phyloP scores from a whole-genome alignment of 2,329 filamentous ascomycete genomes.

The Alternaria metachromatica region DNA sequence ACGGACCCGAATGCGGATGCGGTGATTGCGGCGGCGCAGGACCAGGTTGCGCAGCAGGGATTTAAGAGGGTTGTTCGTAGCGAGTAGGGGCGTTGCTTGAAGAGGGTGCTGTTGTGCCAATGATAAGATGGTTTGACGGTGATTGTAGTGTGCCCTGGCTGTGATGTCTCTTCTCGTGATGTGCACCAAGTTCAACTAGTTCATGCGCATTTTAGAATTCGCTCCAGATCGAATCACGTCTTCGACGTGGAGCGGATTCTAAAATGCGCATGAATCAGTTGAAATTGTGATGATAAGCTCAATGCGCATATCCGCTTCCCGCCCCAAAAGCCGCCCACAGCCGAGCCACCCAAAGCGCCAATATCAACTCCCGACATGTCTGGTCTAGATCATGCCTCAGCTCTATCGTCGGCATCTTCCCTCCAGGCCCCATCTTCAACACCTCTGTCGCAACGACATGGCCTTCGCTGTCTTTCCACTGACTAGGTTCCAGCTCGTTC shows the following conservation, averaged over 20 bases:
- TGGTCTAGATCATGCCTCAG: constrained; percentile 27
- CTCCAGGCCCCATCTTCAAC: constrained; percentile 18
- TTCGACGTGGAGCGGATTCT: neutral
- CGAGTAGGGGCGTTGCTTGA: constrained; percentile 2
- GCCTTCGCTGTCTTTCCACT: constrained; percentile 33
- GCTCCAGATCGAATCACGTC: neutral
- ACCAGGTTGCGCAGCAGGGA: constrained; percentile 37
- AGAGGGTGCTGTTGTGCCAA: neutral
- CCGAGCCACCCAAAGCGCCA: constrained; percentile 31
- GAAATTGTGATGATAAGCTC: neutral
- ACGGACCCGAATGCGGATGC: constrained; percentile 34
- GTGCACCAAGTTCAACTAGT: neutral
- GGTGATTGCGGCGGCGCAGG: constrained; percentile 39
- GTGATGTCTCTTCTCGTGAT: neutral
- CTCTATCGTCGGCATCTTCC: constrained; percentile 31
- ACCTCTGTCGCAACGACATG: constrained; percentile 30
- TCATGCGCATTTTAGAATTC: neutral
- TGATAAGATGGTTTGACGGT: neutral
- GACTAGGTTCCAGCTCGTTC: constrained; percentile 22
- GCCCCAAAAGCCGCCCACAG: constrained; percentile 35
- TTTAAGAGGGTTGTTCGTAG: constrained; percentile 34
- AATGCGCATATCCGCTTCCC: constrained; percentile 7
- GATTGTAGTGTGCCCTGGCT: neutral
- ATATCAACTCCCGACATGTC: constrained; percentile 31
- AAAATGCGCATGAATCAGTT: neutral